Percentiles rank a stretch among this genome's conserved stretches.
These are phyloP conservation scores for Leccinum disarticulatum DNA, from an alignment of 768 basidiomycete species.

Conservation along the genomic window DNA sequence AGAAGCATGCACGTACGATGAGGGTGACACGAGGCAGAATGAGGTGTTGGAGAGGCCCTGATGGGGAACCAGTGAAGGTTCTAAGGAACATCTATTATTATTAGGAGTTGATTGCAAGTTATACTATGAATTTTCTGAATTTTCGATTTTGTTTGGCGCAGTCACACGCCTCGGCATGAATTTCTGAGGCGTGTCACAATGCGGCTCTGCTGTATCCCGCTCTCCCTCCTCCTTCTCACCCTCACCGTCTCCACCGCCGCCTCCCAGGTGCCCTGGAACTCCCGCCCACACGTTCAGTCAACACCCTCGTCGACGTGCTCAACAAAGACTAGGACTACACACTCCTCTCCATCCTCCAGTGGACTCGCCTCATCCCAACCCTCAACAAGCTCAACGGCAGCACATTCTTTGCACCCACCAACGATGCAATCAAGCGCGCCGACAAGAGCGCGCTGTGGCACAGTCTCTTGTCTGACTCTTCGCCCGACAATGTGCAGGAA, in stretches of 20 bases:
- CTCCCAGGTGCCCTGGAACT: too few relatives aligned
- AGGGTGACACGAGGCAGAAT: constrained; percentile 53
- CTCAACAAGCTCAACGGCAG: constrained; percentile 80
- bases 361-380: constrained; percentile 85
- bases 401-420: constrained; percentile 95
- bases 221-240: constrained; percentile 32
- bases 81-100: constrained; percentile 30
- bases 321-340: too few relatives aligned
- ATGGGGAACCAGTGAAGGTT: constrained; percentile 52
- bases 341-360: constrained; percentile 77
- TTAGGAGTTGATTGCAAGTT: background rate
- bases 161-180: too few relatives aligned
- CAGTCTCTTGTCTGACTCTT: constrained; percentile 27
- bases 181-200: constrained; percentile 8
- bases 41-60: constrained; percentile 55
- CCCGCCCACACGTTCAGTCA: too few relatives aligned
- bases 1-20: constrained; percentile 46
- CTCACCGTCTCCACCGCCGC: constrained; percentile 17
- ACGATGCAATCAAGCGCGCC: constrained; percentile 74
- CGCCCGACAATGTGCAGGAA: constrained; percentile 80
- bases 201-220: constrained; percentile 37
- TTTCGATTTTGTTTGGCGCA: too few relatives aligned
- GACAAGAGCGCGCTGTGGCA: constrained; percentile 34
- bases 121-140: too few relatives aligned
- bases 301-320: too few relatives aligned